Evolutionary conservation across 2,329 filamentous ascomycete species (phyloP), one percentile per base, ranked within the genome.

Genomic region (Colletotrichum musicola): DNA sequence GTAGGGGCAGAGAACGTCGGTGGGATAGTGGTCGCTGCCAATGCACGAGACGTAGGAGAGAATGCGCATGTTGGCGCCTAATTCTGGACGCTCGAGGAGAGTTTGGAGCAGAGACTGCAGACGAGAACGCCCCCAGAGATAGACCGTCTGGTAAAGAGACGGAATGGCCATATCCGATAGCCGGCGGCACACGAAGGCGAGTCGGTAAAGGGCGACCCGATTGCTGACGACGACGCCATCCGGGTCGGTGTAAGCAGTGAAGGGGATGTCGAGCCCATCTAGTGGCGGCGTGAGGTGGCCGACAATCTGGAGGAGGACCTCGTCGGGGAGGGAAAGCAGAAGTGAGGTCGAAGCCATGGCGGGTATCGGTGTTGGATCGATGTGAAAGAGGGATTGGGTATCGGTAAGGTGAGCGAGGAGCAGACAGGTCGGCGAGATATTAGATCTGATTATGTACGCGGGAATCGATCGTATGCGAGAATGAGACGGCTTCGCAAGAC

Each of bases 61-160:
- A 25, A 68, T 58, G 63, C 67, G 67, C 62, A 69, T 69, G 18
- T 68, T 62, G 4, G 65, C 58, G 53, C 67, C 67, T 4, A 68
- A 42, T 13, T 69, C 67, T 30, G 67, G 64, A 14, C 64, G 67
- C 22, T 69, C 67, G 4, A 69, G 67, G 18, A 69, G 64, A 13
- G 67, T 69, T 22, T 69, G 67, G 40, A 69, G 40, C 13, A 69
- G 46, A 5, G 67, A 69, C 47, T 69, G 67, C 5, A 69, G 67
- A 12, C 67, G 57, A 22, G 67, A 68, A 7, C 65, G 67, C 4
- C 67, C 67, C 67, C 67, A 69, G 20, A 69, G 40, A 27, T 69
- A 69, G 46, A 69, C 64, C 1, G 67, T 69, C 16, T 55, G 62
- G 57, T 69, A 69, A 7, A 69, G 64, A 10, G 25, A 38, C 9